Evolutionary conservation across 2,329 filamentous ascomycete genomes (phyloP), one percentile per base, ranked within the genome.

Genomic region (Scorias spongiosa): DNA sequence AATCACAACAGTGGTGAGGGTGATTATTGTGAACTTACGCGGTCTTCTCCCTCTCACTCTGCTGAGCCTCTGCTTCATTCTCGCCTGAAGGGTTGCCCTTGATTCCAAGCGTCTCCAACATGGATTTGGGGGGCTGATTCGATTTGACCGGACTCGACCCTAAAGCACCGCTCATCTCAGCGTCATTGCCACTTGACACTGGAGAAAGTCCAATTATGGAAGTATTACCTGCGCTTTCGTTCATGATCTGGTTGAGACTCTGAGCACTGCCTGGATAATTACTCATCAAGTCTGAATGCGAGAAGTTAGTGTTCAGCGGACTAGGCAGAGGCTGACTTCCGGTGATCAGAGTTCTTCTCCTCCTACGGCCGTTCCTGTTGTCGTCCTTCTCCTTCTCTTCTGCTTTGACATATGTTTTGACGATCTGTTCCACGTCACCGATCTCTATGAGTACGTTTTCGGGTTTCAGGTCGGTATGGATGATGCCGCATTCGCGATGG

Each of bases 361-460:
- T 78, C 63, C 91, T 76, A 48, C 91, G 77, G 42, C 91, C 89
- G 63, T 95, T 96, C 52, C 88, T 76, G 59, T 93, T 87, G 61
- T 88, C 87, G 60, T 93, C 86, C 63, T 91, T 91, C 14, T 17
- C 38, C 48, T 83, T 81, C 42, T 78, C 74, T 41, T 91, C 84
- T 49, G 80, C 84, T 65, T 94, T 89, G 44, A 98, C 89, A 50
- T 93, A 89, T 48, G 84, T 87, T 66, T 94, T 89, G 46, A 98
- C 91, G 49, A 96, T 96, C 64, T 96, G 86, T 69, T 98, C 91
- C 41, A 98, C 91, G 56, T 98, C 91, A 52, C 91, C 91, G 58
- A 98, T 96, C 66, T 98, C 91, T 61, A 98, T 96, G 51, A 98
- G 72, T 29, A 98, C 91, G 59, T 98, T 98, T 63, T 98, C 91